These are phyloP conservation scores for Phytopythium mirpurense DNA, from an alignment of 352 stramenopile species.

Conservation along the genomic window DNA sequence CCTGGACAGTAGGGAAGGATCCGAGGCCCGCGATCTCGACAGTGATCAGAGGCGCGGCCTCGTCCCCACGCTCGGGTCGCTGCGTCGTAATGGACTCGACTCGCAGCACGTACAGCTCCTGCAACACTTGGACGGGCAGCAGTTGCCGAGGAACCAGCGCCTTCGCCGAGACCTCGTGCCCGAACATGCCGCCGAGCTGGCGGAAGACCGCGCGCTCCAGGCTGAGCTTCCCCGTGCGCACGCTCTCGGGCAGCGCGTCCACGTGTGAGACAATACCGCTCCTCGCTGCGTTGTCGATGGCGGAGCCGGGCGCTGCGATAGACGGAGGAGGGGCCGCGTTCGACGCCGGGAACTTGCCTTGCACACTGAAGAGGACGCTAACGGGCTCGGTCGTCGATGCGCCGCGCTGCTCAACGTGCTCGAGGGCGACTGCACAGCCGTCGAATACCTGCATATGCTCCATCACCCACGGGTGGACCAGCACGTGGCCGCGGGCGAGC, in stretches of 20 bases:
- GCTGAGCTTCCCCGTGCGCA: slow-evolving; percentile 28
- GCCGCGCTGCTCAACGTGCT: slow-evolving; percentile 10
- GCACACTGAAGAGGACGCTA: slow-evolving; percentile 17
- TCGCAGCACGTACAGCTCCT: slow-evolving; percentile 47
- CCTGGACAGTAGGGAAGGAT: background rate
- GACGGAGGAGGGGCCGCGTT: background rate
- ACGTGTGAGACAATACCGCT: slow-evolving; percentile 9
- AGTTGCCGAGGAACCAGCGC: slow-evolving; percentile 15
- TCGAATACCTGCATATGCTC: slow-evolving; percentile 20
- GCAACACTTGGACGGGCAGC: slow-evolving; percentile 39
- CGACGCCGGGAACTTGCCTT: slow-evolving; percentile 23
- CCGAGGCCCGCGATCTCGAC: slow-evolving; percentile 14
- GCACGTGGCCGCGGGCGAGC: slow-evolving; percentile 21
- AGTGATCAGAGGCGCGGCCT: background rate
- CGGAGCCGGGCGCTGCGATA: too few relatives aligned
- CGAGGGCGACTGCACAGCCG: slow-evolving; percentile 10
- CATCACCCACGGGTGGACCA: slow-evolving; percentile 51
- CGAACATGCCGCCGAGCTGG: slow-evolving; percentile 23
- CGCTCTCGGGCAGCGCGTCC: slow-evolving; percentile 33
- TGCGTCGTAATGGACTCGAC: slow-evolving; percentile 13
- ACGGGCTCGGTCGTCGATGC: background rate
- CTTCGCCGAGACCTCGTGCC: slow-evolving; percentile 10
- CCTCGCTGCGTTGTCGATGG: background rate
- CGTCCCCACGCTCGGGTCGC: slow-evolving; percentile 1
- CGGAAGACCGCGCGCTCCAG: slow-evolving; percentile 24